Evolutionary conservation across 139 green algal genomes (phyloP), one percentile per base, ranked within the genome.

Genomic region (Chlorella sp.): DNA sequence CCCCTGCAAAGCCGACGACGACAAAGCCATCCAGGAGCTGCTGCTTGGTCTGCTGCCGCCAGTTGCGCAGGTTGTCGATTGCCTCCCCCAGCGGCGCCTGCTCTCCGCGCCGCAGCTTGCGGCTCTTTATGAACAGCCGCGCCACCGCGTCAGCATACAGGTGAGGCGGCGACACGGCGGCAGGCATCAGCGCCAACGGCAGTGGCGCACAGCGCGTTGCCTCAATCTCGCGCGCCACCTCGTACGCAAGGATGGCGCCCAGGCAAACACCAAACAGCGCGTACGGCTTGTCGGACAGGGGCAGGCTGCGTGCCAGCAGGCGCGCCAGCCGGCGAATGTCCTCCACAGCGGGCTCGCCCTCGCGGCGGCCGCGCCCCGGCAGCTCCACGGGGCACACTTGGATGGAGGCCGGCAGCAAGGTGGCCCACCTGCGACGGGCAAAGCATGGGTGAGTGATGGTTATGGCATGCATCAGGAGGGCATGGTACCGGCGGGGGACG

Each of bases 341-440:
- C 23, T 35, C 31, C 31, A 84, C 42, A 38, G 65, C 40, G 0
- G 58, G 36, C 46, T 88, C 80, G 19, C 50, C 59, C 27, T 56
- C 50, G 17, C 80, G 63, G 27, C 83, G 71, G 6, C 83, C 83
- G 0, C 83, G 64, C 8, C 83, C 83, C 11, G 83, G 83, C 5
- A 88, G 65, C 46, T 88, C 81, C 1, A 88, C 67, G 3, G 83
- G 83, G 61, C 82, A 88, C 1, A 88, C 76, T 40, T 88, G 76
- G 29, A 88, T 68, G 42, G 61, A 84, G 9, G 83, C 63, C 5
- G 83, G 83, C 66, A 87, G 41, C 71, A 87, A 76, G 41, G 72
- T 58, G 15, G 71, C 55, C 76, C 80, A 88, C 68, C 79, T 82
- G 71, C 69, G 38, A 59, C 58, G 29, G 17, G 14, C 12, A 17